Base-by-base conservation (phyloP, 768 basidiomycete species). In the Rhizopogon salebrosus region DNA sequence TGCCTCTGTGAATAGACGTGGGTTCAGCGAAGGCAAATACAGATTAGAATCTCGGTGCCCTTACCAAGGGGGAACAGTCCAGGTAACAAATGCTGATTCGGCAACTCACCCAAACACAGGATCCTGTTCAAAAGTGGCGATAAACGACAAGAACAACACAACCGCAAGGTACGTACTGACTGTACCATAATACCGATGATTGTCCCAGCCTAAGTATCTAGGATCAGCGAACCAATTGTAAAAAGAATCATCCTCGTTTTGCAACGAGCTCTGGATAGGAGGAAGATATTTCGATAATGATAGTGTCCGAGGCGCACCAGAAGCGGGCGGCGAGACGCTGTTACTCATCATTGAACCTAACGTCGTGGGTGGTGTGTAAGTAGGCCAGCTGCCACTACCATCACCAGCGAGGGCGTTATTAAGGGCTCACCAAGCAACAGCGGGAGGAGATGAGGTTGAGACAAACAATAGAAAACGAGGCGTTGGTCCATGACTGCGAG, bases 281-380 rank as follows among this genome's bases (percentile, higher is more conserved):
- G 52, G 48, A 1, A 53, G 35, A 37, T 38, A 18, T 31, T 59
- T 51, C 4, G 58, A 16, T 22, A 49, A 52, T 0, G 48, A 11
- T 26, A 55, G 38, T 1, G 37, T 55, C 4, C 61, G 62, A 1
- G 68, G 58, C 13, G 65, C 53, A 56, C 63, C 24, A 53, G 53
- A 37, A 55, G 64, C 49, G 61, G 53, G 36, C 56, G 60, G 65
- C 10, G 75, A 66, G 29, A 67, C 65, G 26, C 64, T 61, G 66
- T 75, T 57, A 43, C 68, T 68, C 5, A 75, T 71, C 18, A 75
- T 68, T 6, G 82, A 83, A 8, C 74, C 74, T 1, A 73, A 75
- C 6, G 83, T 84, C 1, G 80, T 74, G 1, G 83, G 83, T 26
- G 84, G 84, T 0, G 83, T 84, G 57, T 84, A 85, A 29, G 77